These are phyloP conservation scores for Melanomma pulvis-pyrius DNA, from an alignment of 495 filamentous ascomycete genomes.

Conservation along the genomic window DNA sequence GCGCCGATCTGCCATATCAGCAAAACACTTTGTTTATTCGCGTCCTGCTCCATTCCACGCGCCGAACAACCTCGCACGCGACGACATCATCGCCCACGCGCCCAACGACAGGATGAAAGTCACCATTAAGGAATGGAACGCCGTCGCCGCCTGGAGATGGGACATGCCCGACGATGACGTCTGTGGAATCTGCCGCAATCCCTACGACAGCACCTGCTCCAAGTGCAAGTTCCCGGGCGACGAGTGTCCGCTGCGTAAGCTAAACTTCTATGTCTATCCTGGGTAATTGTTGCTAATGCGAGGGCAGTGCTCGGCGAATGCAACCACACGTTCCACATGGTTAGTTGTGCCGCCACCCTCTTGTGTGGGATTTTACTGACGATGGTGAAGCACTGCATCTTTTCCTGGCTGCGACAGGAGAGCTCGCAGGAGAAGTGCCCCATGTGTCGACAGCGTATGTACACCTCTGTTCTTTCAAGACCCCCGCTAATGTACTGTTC, in stretches of 20 bases:
- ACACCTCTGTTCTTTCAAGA: conserved; percentile 8
- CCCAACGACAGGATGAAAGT: conserved; percentile 83
- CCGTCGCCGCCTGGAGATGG: conserved; percentile 95
- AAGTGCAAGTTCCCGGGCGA: conserved; percentile 98
- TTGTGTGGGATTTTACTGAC: conserved; percentile 5
- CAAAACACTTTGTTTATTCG: not conserved
- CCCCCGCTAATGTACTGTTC: conserved; percentile 36
- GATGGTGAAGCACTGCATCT: conserved; percentile 78
- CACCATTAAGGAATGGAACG: conserved; percentile 87
- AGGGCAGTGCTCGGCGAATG: conserved; percentile 86
- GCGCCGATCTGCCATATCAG: not conserved
- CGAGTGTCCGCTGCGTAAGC: conserved; percentile 86
- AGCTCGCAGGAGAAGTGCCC: conserved; percentile 91
- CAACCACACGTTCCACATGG: conserved; percentile 97
- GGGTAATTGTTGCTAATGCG: conserved; percentile 10
- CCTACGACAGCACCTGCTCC: conserved; percentile 96
- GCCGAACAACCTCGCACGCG: not conserved
- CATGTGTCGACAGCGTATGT: conserved; percentile 94
- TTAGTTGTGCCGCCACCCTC: conserved; percentile 44
- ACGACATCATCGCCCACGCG: conserved; percentile 16
- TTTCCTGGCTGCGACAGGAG: conserved; percentile 94
- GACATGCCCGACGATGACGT: conserved; percentile 97
- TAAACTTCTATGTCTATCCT: not conserved
- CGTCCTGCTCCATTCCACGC: conserved; percentile 17
- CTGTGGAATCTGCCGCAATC: conserved; percentile 96